Conservation (phyloP, 768 basidiomycete species). For the Leccinellum rugosiceps region DNA sequence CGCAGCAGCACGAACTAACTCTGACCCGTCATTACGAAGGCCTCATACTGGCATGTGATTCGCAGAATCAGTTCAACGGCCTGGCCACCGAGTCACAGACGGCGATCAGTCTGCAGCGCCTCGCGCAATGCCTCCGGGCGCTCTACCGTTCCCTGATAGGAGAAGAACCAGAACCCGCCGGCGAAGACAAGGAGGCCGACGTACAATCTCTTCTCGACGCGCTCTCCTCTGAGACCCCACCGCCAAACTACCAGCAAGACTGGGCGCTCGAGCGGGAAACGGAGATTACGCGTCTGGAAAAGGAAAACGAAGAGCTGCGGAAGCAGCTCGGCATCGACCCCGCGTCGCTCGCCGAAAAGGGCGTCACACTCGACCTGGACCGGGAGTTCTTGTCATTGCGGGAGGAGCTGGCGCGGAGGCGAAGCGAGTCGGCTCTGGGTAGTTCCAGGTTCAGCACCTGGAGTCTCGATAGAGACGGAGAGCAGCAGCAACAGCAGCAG, state of each 20-base stretch:
- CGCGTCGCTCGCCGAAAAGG: slow-evolving; percentile 47
- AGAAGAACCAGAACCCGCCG: slow-evolving; percentile 41
- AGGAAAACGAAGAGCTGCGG: slow-evolving; percentile 80
- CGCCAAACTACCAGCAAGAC: slow-evolving; percentile 52
- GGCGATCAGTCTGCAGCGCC: slow-evolving; percentile 64
- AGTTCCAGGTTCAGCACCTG: slow-evolving; percentile 24
- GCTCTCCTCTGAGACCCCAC: slow-evolving; percentile 37
- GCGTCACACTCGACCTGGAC: slow-evolving; percentile 47
- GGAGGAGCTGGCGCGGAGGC: slow-evolving; percentile 19
- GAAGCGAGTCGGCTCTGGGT: slow-evolving; percentile 26
- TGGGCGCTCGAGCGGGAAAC: slow-evolving; percentile 87
- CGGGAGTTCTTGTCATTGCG: slow-evolving; percentile 36
- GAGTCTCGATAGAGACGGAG: slow-evolving; percentile 27
- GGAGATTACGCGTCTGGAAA: slow-evolving; percentile 79
- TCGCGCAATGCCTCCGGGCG: slow-evolving; percentile 66
- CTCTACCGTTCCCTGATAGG: slow-evolving; percentile 71
- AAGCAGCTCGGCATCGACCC: slow-evolving; percentile 72
- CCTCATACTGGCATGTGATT: slow-evolving; percentile 66
- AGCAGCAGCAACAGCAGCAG: slow-evolving; percentile 24
- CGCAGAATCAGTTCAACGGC: slow-evolving; percentile 51
- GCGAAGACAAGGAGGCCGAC: slow-evolving; percentile 35
- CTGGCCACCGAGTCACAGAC: slow-evolving; percentile 58
- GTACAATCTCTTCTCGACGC: slow-evolving; percentile 41
- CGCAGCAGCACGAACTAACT: slow-evolving; percentile 85
- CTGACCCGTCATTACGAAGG: slow-evolving; percentile 88